Conservation (phyloP, 2,329 filamentous ascomycete genomes). For the Aureobasidium lini region DNA sequence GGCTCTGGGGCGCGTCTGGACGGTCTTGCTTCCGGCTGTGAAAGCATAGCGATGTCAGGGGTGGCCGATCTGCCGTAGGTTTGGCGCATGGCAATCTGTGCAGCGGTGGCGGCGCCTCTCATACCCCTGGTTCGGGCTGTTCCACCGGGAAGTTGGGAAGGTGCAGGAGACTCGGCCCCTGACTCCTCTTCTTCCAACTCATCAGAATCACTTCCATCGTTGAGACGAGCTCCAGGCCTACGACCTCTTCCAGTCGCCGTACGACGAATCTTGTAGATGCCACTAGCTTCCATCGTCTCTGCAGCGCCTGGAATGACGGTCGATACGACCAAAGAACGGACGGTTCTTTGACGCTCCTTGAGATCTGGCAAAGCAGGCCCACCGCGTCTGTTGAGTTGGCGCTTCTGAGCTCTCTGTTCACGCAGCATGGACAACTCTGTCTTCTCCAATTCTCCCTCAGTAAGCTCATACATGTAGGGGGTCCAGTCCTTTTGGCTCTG, state of each 20-base stretch:
- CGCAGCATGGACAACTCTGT: constrained; percentile 89
- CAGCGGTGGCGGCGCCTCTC: constrained; percentile 78
- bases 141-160: constrained; percentile 53
- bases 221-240: constrained; percentile 52
- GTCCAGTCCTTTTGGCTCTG: constrained; percentile 91
- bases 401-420: constrained; percentile 89
- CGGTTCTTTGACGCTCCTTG: constrained; percentile 87
- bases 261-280: constrained; percentile 64
- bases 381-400: constrained; percentile 86
- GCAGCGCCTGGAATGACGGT: constrained; percentile 86
- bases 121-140: constrained; percentile 82
- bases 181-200: constrained; percentile 91
- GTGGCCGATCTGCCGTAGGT: constrained; percentile 75
- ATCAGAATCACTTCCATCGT: constrained; percentile 64
- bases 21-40: constrained; percentile 65
- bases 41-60: constrained; percentile 58
- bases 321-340: constrained; percentile 85
- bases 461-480: constrained; percentile 89
- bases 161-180: constrained; percentile 72
- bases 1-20: constrained; percentile 51
- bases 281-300: constrained; percentile 69
- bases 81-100: constrained; percentile 76
- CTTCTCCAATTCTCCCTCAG: constrained; percentile 78
- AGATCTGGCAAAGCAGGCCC: constrained; percentile 92
- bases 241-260: constrained; percentile 33